Evolutionary conservation across 2,329 filamentous ascomycete genomes (phyloP).

Genomic region (Alternaria atra): DNA sequence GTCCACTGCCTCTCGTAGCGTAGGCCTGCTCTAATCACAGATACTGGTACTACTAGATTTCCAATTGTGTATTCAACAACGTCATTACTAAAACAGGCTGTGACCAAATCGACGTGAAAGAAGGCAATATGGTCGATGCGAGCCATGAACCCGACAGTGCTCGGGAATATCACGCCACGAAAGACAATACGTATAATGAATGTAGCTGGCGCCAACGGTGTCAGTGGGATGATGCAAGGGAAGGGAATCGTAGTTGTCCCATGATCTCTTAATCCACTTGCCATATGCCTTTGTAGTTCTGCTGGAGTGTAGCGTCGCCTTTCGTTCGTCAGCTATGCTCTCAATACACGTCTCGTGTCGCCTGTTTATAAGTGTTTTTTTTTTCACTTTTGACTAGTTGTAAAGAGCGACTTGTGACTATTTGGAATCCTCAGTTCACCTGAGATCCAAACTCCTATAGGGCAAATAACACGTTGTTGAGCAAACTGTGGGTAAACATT

Average conservation of each 20-base stretch:
- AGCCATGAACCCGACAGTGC: neutral
- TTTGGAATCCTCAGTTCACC: no score
- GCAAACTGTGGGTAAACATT: neutral
- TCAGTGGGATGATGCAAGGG: neutral
- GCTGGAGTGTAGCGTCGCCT: neutral
- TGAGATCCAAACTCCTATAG: neutral
- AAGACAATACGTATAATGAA: neutral
- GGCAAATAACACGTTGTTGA: neutral
- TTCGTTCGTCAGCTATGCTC: neutral
- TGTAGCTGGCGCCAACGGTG: neutral
- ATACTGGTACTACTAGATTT: neutral
- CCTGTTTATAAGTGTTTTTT: neutral
- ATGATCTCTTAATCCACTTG: accelerated
- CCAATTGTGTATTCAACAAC: neutral
- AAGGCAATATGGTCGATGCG: neutral
- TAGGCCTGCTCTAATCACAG: neutral
- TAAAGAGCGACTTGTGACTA: neutral
- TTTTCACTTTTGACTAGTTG: neutral
- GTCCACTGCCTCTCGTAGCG: neutral
- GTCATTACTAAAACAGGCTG: neutral
- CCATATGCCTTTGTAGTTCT: neutral
- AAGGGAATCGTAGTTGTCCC: neutral
- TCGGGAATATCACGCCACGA: neutral
- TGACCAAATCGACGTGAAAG: neutral
- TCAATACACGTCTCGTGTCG: neutral